Evolutionary conservation across 305 asterid species (phyloP), one percentile per base, ranked within the genome.

Genomic region (Lippia alba): DNA sequence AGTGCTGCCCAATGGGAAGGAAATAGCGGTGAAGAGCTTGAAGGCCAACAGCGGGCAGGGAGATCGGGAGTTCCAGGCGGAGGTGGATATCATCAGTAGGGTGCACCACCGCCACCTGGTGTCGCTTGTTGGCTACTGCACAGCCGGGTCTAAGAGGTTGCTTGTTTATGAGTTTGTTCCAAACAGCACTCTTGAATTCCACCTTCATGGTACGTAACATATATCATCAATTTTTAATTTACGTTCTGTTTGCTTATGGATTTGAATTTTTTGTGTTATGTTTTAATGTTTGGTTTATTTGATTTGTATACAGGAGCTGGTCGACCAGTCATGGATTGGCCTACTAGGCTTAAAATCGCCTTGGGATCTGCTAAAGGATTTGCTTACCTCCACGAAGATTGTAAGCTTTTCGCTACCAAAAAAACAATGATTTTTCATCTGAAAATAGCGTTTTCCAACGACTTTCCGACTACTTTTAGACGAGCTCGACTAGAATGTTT

Each of bases 41-140:
- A 92, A 92, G 78, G 39, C 80, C 0, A 89, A 86, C 16, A 92
- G 96, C 62, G 97, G 98, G 61, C 98, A 90, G 72, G 97, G 96
- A 0, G 97, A 92, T 40, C 82, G 98, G n/a, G 98, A 92, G 74
- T 92, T 92, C 39, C 98, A 90, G 74, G 95, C 98, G 3, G 98
- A 92, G 78, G 97, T 92, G n/a, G 98, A 92, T 30, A 89, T 90
- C 9, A 92, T 92, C 41, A 92, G 97, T 53, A 82, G 97, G 4
- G 98, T 92, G 36, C 98, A 92, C 66, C 98, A 92, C 75, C 85
- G 91, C 6, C 98, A 92, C 76, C 76, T 92, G 30, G 98, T 92
- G 66, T 87, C 97, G 58, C 67, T 92, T 60, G 95, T 90, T 48
- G 98, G 98, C 0, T 87, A 91, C 34, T 92, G 98, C 76, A 92